Base-by-base conservation (phyloP, 108 stramenopile genomes). In the Conticribra weissflogii region DNA sequence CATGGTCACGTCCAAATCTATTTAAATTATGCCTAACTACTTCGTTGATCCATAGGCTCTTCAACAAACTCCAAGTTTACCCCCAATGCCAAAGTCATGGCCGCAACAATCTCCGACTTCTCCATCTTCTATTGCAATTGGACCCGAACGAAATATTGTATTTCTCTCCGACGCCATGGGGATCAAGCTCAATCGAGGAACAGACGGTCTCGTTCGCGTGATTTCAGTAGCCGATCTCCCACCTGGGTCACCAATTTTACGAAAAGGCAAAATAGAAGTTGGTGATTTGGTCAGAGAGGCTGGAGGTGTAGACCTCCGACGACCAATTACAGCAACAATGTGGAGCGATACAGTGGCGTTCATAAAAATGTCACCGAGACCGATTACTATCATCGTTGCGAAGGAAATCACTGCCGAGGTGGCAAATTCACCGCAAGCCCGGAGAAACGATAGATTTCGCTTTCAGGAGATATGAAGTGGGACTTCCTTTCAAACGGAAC, bases 341-440 rank as follows among this genome's bases (percentile, higher is more conserved):
- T 94, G 93, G 93, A 81, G 90, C 17, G 93, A 94, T 59, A 94
- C 93, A 12, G 93, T 94, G 8, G 93, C 93, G 25, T 68, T 94
- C 49, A 87, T 94, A 50, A 91, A 91, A 57, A 87, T 94, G 85
- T 86, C 88, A 55, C 88, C 93, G 22, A 76, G 93, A 58, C 93
- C 93, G 9, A 80, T 94, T 24, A 54, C 54, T 21, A 56, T 94
- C 4, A 66, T 90, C 27, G 89, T 91, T 17, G 93, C 93, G 1
- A 50, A 64, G 49, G 93, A 94, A 62, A 41, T 83, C 1, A 86
- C 78, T 47, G 1, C 51, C 15, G 58, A 59, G 9, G 50, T 76
- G 17, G 36, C 59, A 31, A 68, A 68, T 41, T 49, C 74, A 32
- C 70, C 78, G 32, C 66, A 63, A 32, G 61, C 63, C 74, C 5